A percentile compares a stretch with the other conserved stretches of the same genome.
Evolutionary conservation across 495 filamentous ascomycete species (phyloP).

Genomic region (Neurospora hispaniola): DNA sequence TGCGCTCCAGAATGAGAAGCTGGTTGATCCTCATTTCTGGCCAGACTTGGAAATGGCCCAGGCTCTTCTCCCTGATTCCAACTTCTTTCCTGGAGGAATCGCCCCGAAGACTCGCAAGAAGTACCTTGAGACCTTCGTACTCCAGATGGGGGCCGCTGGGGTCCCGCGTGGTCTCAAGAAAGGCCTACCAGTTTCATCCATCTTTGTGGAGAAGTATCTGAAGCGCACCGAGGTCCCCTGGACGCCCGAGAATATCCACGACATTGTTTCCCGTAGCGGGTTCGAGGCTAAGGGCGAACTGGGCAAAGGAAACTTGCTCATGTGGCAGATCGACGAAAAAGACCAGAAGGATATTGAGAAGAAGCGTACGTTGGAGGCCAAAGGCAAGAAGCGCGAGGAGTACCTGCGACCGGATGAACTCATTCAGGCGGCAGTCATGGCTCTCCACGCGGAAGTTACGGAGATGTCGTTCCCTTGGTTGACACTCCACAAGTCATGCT

Average conservation of each 20-base stretch:
- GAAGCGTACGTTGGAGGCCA: neutral
- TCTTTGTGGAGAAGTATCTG: conserved; percentile 22
- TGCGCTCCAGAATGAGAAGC: conserved; percentile 17
- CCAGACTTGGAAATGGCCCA: conserved; percentile 27
- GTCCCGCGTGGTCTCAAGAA: conserved; percentile 18
- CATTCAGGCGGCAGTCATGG: conserved; percentile 6
- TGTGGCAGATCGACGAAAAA: neutral
- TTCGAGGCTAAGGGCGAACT: conserved; percentile 3
- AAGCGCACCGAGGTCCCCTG: conserved; percentile 14
- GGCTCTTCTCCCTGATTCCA: conserved; percentile 10
- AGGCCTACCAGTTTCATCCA: conserved; percentile 16
- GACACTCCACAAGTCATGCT: conserved; percentile 27
- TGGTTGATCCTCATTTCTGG: conserved; percentile 16
- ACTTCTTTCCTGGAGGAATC: conserved; percentile 22
- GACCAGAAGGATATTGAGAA: neutral
- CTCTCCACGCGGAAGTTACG: conserved; percentile 18
- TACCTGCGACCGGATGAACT: conserved; percentile 8
- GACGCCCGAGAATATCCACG: conserved; percentile 17
- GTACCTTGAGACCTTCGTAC: conserved; percentile 24
- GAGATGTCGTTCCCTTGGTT: conserved; percentile 28
- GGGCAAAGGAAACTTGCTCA: neutral
- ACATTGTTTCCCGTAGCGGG: conserved; percentile 17
- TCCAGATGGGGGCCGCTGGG: conserved; percentile 27
- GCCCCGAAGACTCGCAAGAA: conserved; percentile 14
- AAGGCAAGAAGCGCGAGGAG: neutral